Percentiles rank a stretch among this genome's conserved stretches.
These are phyloP conservation scores for Uromyces viciae-fabae DNA, from an alignment of 1,284 basidiomycete species.

Conservation along the genomic window DNA sequence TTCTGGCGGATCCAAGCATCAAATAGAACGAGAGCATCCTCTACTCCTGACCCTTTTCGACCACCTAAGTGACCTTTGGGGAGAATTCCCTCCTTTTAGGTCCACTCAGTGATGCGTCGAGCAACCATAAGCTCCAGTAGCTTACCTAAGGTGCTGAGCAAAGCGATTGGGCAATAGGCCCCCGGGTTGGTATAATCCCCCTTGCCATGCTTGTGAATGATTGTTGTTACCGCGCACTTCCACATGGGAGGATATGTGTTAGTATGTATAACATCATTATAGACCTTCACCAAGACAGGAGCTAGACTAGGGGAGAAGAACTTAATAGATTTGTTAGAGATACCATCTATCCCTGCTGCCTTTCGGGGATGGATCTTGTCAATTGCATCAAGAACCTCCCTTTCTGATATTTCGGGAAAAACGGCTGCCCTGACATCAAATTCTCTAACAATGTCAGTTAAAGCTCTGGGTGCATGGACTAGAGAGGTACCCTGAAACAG, in stretches of 20 bases:
- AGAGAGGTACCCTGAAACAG: background rate
- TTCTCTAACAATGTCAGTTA: background rate
- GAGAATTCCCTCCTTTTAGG: background rate
- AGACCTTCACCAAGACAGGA: background rate
- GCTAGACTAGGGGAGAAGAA: background rate
- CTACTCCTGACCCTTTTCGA: background rate
- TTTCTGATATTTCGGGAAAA: background rate
- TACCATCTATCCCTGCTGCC: background rate
- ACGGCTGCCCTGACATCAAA: background rate
- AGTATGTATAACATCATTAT: background rate
- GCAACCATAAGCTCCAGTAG: background rate
- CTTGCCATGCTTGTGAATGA: too few relatives aligned
- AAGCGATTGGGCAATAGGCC: conserved; percentile 14
- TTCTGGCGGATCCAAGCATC: background rate
- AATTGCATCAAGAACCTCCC: background rate
- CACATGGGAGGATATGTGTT: background rate
- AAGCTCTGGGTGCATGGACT: background rate
- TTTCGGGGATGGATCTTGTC: background rate
- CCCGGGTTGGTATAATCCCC: conserved; percentile 3
- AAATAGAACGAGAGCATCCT: background rate
- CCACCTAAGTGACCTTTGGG: background rate
- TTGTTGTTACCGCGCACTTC: background rate
- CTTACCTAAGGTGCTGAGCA: too few relatives aligned
- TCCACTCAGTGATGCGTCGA: background rate
- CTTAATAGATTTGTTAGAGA: background rate